Evolutionary conservation across 139 green algal genomes (phyloP), one percentile per base, ranked within the genome.

Genomic region (Pleodorina starrii): DNA sequence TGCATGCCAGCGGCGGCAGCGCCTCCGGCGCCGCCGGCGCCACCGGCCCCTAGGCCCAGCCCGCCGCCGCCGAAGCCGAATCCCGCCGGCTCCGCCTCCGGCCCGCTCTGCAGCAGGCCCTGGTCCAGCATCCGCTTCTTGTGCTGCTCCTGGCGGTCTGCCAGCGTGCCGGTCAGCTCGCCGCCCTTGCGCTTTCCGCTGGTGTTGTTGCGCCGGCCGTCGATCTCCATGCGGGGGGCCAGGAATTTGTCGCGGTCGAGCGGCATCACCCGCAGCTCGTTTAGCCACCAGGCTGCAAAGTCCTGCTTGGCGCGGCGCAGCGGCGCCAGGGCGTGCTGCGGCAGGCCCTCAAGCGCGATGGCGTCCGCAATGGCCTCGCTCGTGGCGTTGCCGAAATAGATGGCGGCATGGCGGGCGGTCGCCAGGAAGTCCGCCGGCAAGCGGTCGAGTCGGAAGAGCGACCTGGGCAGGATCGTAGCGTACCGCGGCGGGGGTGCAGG

Each of bases 171-270:
- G 71, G 74, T 42, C 77, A 91, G 44, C 59, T 81, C 50, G 1
- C 44, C 21, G 16, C 78, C 35, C 19, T 68, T 36, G 11, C 75
- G 57, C 40, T 88, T 72, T 5, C 48, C 85, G 44, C 88, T 83
- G 66, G 85, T 94, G 90, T 90, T 94, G 90, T 94, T 94, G 77
- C 90, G 86, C 50, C 32, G 75, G 50, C 92, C 92, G 35, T 88
- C 85, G 16, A 94, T 46, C 1, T 79, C 29, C n/a, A 51, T 77
- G 19, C 48, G 10, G 1, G 90, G 83, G 11, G 86, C 91, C 69
- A 94, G 48, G 42, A 86, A 91, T 2, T 46, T 19, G 4, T 43
- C 32, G 32, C 44, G 77, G 3, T 84, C 86, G 7, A 90, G 46
- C 0, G 38, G 69, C 76, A 76, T 60, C 44, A 94, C 19, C 27